These are phyloP conservation scores for Termitomyces sp. DNA, from an alignment of 768 basidiomycete species.

Conservation along the genomic window DNA sequence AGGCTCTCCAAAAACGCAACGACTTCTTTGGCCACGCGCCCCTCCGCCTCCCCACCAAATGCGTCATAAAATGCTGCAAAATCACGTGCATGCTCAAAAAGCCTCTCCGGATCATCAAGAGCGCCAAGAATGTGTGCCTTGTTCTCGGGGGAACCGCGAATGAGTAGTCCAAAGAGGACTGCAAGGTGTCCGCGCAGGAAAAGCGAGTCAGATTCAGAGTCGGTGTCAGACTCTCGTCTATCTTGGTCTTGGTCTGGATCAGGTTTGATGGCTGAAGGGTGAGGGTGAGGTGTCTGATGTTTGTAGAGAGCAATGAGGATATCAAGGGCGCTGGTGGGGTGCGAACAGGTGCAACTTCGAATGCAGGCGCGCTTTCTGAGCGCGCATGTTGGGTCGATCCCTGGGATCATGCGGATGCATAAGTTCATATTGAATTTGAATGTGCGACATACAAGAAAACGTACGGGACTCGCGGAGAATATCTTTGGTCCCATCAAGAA, in stretches of 20 bases:
- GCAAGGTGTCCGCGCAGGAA: conserved; percentile 73
- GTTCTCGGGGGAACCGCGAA: conserved; percentile 33
- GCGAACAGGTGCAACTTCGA: conserved; percentile 44
- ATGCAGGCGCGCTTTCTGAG: conserved; percentile 44
- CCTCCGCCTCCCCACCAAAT: conserved; percentile 28
- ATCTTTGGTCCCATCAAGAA: conserved; percentile 41
- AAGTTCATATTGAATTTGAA: neutral
- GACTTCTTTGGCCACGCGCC: conserved; percentile 41
- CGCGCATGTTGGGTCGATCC: conserved; percentile 44
- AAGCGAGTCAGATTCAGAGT: conserved; percentile 23
- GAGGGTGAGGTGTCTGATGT: conserved; percentile 23
- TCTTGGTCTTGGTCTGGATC: conserved; percentile 16
- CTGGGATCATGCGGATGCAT: conserved; percentile 23
- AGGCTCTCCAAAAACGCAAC: conserved; percentile 48
- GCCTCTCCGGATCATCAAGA: conserved; percentile 21
- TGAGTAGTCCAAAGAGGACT: conserved; percentile 61
- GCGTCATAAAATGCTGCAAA: conserved; percentile 43
- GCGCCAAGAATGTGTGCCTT: conserved; percentile 27
- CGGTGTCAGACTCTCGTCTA: conserved; percentile 20
- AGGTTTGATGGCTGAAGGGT: conserved; percentile 13
- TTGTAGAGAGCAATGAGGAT: conserved; percentile 47
- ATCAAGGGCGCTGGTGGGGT: conserved; percentile 38
- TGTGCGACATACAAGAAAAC: conserved; percentile 14
- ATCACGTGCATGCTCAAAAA: conserved; percentile 39
- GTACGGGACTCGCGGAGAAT: conserved; percentile 44